Evolutionary conservation across 371 early-diverging fungal genomes (phyloP).

Genomic region (Entomophthora muscae): DNA sequence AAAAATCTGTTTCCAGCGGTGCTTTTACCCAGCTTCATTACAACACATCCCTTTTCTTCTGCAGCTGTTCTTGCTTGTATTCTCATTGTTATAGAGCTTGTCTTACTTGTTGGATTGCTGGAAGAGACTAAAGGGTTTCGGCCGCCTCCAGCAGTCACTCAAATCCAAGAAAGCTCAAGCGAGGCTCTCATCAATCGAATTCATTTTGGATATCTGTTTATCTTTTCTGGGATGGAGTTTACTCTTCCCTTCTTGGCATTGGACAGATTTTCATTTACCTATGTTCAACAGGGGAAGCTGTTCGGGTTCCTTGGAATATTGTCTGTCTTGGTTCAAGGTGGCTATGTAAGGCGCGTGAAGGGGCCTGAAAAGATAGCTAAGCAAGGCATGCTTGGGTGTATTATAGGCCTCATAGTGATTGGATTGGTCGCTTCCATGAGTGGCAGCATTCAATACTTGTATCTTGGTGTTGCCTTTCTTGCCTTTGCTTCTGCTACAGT

Average conservation of each 20-base stretch:
- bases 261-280: conserved; percentile 68
- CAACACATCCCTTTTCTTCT: conserved; percentile 51
- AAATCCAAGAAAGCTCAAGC: conserved; percentile 9
- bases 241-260: conserved; percentile 89
- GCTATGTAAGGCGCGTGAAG: conserved; percentile 67
- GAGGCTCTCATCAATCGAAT: conserved; percentile 15
- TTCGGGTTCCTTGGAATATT: conserved; percentile 76
- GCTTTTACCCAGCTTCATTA: conserved; percentile 22
- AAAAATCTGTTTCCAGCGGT: conserved; percentile 34
- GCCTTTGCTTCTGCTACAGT: conserved; percentile 88
- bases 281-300: conserved; percentile 77
- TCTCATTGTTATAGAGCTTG: conserved; percentile 57
- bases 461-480: conserved; percentile 48
- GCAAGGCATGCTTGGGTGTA: conserved; percentile 60
- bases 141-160: conserved; percentile 11
- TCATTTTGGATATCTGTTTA: conserved; percentile 73
- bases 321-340: conserved; percentile 80
- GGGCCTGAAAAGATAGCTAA: conserved; percentile 51
- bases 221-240: conserved; percentile 96
- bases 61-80: conserved; percentile 73
- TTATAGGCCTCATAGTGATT: conserved; percentile 42
- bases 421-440: conserved; percentile 20
- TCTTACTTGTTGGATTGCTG: conserved; percentile 45
- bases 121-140: conserved; percentile 59
- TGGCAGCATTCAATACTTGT: conserved; percentile 12